Percentiles rank a stretch among this genome's conserved stretches.
Evolutionary conservation across 1,284 basidiomycete species (phyloP).

Genomic region (Malassezia restricta): DNA sequence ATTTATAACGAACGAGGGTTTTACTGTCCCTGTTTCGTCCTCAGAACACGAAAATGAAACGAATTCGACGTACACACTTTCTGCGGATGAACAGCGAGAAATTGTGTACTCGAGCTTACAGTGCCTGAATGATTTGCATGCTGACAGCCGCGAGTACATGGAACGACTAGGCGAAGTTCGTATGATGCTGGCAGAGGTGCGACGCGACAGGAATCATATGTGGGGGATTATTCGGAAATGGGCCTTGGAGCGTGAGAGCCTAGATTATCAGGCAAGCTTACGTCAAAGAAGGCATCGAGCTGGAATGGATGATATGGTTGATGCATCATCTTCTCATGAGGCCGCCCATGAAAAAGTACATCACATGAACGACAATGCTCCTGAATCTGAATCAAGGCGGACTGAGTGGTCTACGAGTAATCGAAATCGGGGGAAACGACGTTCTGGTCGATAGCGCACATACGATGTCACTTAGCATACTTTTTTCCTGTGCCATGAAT

Average conservation of each 20-base stretch:
- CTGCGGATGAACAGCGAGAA: conserved; percentile 33
- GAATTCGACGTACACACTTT: background rate
- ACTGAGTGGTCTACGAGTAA: background rate
- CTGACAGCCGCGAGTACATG: conserved; percentile 51
- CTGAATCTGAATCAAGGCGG: background rate
- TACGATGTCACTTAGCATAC: background rate
- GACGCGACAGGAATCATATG: conserved; percentile 6
- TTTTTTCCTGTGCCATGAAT: background rate
- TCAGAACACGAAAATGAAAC: conserved; percentile 6
- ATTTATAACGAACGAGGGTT: conserved; percentile 37
- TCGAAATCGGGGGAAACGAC: conserved; percentile 3
- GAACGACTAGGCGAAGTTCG: conserved; percentile 51
- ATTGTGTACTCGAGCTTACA: conserved; percentile 37
- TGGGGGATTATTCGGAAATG: conserved; percentile 12
- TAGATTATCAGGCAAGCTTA: conserved; percentile 4
- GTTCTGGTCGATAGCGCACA: background rate
- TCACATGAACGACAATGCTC: background rate
- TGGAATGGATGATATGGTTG: background rate
- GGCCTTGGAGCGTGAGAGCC: conserved; percentile 10
- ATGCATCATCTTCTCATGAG: background rate
- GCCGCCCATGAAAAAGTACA: background rate
- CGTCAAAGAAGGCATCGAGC: background rate
- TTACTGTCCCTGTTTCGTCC: conserved; percentile 17
- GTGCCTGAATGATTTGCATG: conserved; percentile 47
- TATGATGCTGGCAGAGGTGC: conserved; percentile 9